These are phyloP conservation scores for Phtheirospermum japonicum DNA, from an alignment of 257 asterid species.

Conservation along the genomic window DNA sequence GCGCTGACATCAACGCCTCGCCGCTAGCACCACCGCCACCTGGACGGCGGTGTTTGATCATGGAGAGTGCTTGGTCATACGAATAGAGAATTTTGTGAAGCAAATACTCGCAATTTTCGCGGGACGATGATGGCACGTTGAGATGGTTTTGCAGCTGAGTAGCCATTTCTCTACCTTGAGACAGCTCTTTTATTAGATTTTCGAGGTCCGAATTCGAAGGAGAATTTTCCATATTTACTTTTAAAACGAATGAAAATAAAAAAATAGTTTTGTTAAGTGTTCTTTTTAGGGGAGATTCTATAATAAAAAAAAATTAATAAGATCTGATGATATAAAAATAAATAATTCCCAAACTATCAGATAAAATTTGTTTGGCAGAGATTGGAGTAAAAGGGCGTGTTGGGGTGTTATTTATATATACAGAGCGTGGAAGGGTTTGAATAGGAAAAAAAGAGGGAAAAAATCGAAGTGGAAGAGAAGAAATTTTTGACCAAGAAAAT, in stretches of 20 bases:
- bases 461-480: no score
- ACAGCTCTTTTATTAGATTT: conserved; percentile 47
- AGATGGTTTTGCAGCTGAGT: conserved; percentile 59
- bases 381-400: no score
- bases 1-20: neutral
- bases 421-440: no score
- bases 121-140: conserved; percentile 37
- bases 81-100: conserved; percentile 49
- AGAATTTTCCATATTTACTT: conserved; percentile 37
- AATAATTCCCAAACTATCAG: neutral
- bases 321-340: no score
- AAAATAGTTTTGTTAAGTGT: neutral
- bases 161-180: conserved; percentile 57
- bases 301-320: no score
- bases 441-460: no score
- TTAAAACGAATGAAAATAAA: no score
- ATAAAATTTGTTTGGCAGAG: neutral
- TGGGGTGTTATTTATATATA: no score
- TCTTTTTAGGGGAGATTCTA: neutral
- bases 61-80: conserved; percentile 50
- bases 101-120: conserved; percentile 40
- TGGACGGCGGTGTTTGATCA: conserved; percentile 33
- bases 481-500: no score
- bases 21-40: neutral
- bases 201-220: conserved; percentile 32